Conservation (phyloP, 805 yeast genomes). For the Millerozyma acaciae region DNA sequence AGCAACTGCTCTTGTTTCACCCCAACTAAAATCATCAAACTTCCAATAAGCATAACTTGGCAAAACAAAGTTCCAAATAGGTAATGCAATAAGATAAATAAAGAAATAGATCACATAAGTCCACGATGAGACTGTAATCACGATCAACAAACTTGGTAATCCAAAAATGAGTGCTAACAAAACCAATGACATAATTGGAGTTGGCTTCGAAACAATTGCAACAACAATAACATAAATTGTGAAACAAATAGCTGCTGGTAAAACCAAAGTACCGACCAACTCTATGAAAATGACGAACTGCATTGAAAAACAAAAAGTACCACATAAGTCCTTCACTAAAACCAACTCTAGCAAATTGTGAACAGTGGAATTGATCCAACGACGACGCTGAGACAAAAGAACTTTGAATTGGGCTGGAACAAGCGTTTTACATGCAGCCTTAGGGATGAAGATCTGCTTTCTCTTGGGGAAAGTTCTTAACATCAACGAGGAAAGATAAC, state of each 20-base stretch:
- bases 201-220: conserved; percentile 69
- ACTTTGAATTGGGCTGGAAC: conserved; percentile 83
- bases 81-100: conserved; percentile 73
- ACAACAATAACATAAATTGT: conserved; percentile 73
- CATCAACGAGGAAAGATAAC: conserved; percentile 82
- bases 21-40: conserved; percentile 96
- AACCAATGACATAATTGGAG: conserved; percentile 73
- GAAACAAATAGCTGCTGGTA: conserved; percentile 84
- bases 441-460: conserved; percentile 80
- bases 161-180: conserved; percentile 79
- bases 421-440: conserved; percentile 87
- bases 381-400: conserved; percentile 85
- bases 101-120: conserved; percentile 76
- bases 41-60: conserved; percentile 92
- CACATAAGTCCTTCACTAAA: conserved; percentile 82
- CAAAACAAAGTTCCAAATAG: conserved; percentile 89
- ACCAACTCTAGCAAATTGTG: conserved; percentile 88
- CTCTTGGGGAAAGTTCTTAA: conserved; percentile 85
- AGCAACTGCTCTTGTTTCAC: conserved; percentile 81
- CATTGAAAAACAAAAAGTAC: conserved; percentile 93
- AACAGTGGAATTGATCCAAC: conserved; percentile 95
- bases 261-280: conserved; percentile 78
- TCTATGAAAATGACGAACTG: conserved; percentile 85
- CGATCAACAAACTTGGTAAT: conserved; percentile 76
- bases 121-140: conserved; percentile 72